These are phyloP conservation scores for Cercophora newfieldiana DNA, from an alignment of 495 filamentous ascomycete species.

Conservation along the genomic window DNA sequence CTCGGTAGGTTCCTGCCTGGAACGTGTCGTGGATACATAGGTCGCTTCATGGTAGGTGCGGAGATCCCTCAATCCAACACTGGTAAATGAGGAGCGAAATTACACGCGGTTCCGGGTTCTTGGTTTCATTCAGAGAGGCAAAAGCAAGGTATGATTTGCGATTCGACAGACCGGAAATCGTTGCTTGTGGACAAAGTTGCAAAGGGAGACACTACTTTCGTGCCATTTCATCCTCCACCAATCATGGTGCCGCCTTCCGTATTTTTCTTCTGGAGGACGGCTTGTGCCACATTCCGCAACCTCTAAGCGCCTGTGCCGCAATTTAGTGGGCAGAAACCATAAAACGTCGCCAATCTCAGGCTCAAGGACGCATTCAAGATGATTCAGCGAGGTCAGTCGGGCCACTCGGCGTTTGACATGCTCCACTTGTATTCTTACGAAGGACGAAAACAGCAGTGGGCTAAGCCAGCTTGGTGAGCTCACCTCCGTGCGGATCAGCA, in stretches of 20 bases:
- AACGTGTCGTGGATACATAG: not conserved
- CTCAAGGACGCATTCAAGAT: too few relatives aligned
- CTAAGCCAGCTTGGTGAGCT: not conserved
- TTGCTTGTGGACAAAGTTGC: not conserved
- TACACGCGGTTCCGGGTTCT: not conserved
- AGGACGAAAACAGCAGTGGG: too few relatives aligned
- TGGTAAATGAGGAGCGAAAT: not conserved
- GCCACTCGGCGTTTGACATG: too few relatives aligned
- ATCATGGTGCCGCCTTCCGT: not conserved
- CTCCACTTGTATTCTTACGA: too few relatives aligned
- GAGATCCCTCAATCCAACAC: not conserved
- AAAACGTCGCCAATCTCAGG: conserved; percentile 6
- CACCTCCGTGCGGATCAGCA: not conserved
- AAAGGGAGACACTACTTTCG: not conserved
- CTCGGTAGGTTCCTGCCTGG: not conserved
- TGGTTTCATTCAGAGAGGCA: not conserved
- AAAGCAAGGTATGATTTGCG: not conserved
- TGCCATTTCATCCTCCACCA: conserved; percentile 2
- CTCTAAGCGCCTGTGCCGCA: conserved; percentile 12
- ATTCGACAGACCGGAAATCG: not conserved
- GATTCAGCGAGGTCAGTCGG: too few relatives aligned
- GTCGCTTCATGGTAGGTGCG: not conserved
- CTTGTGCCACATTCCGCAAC: conserved; percentile 14
- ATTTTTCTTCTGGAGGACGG: not conserved
- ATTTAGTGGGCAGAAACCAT: not conserved